A percentile compares a stretch with the other conserved stretches of the same genome.
Evolutionary conservation across 352 stramenopile genomes (phyloP).

Genomic region (Globisporangium cederbergense): DNA sequence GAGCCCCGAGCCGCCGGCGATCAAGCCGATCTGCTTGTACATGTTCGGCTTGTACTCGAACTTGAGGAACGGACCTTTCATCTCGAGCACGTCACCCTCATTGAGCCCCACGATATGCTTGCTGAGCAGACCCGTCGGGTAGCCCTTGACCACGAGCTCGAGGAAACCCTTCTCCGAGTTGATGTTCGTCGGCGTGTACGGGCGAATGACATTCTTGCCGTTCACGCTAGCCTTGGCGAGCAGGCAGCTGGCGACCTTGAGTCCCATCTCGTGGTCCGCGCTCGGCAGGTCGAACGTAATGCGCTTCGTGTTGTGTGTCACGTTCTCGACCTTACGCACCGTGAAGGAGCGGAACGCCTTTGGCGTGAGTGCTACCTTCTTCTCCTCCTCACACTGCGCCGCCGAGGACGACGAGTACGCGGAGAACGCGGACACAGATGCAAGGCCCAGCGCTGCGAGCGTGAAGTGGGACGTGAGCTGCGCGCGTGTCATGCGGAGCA

Average conservation of each 20-base stretch:
- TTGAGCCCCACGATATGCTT: slow-evolving; percentile 86
- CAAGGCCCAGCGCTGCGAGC: slow-evolving; percentile 37
- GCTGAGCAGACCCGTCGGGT: slow-evolving; percentile 79
- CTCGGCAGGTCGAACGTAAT: slow-evolving; percentile 64
- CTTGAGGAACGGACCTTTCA: slow-evolving; percentile 90
- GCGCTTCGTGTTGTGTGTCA: slow-evolving; percentile 81
- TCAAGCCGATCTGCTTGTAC: slow-evolving; percentile 88
- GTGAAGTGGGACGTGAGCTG: slow-evolving; percentile 29
- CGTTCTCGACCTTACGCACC: slow-evolving; percentile 61
- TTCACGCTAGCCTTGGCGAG: slow-evolving; percentile 67
- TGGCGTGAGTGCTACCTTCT: slow-evolving; percentile 52
- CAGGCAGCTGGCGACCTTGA: slow-evolving; percentile 52
- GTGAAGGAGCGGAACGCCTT: slow-evolving; percentile 71
- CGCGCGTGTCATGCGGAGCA: slow-evolving; percentile 49
- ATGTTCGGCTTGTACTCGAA: slow-evolving; percentile 84
- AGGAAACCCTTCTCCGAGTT: slow-evolving; percentile 83
- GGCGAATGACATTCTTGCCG: slow-evolving; percentile 73
- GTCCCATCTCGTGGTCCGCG: slow-evolving; percentile 59
- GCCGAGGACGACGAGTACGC: slow-evolving; percentile 14
- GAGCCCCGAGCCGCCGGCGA: slow-evolving; percentile 89
- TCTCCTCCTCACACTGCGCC: slow-evolving; percentile 22
- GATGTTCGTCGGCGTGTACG: slow-evolving; percentile 88
- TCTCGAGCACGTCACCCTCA: slow-evolving; percentile 81
- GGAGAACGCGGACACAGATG: slow-evolving; percentile 32
- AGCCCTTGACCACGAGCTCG: slow-evolving; percentile 89